phyloP scores from a whole-genome alignment of 2,329 filamentous ascomycete genomes.

The Neofusicoccum kwambonambiense region DNA sequence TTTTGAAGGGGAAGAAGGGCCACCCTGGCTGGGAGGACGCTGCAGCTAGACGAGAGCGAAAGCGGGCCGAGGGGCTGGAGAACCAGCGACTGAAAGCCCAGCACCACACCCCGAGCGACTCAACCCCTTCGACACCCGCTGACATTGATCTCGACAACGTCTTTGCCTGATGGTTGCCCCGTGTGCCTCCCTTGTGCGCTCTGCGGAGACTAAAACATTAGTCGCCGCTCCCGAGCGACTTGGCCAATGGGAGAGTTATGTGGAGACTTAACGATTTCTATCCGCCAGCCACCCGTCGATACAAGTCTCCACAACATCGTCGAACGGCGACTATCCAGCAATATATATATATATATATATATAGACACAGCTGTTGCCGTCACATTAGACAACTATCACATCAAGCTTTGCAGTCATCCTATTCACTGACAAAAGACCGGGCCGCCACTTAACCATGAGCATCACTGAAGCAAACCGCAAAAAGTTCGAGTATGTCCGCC shows the following conservation, averaged over 20 bases:
- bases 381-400: background rate
- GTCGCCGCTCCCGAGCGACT: background rate
- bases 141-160: conserved; percentile 15
- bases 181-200: background rate
- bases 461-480: conserved; percentile 36
- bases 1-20: conserved; percentile 29
- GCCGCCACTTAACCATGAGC: background rate
- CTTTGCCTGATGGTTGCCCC: conserved; percentile 6
- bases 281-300: conserved; percentile 3
- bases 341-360: background rate
- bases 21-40: conserved; percentile 43
- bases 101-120: background rate
- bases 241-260: conserved; percentile 23
- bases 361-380: background rate
- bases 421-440: background rate
- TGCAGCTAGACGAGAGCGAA: conserved; percentile 37
- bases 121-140: background rate
- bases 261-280: conserved; percentile 17
- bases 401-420: background rate
- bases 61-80: conserved; percentile 46
- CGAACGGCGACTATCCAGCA: background rate
- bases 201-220: conserved; percentile 5
- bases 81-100: conserved; percentile 2
- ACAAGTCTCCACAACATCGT: background rate
- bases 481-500: conserved; percentile 33